A percentile compares a stretch with the other conserved stretches of the same genome.
Evolutionary conservation across 176 grass and related monocot genomes (phyloP).

Genomic region (Aegilops bicornis): DNA sequence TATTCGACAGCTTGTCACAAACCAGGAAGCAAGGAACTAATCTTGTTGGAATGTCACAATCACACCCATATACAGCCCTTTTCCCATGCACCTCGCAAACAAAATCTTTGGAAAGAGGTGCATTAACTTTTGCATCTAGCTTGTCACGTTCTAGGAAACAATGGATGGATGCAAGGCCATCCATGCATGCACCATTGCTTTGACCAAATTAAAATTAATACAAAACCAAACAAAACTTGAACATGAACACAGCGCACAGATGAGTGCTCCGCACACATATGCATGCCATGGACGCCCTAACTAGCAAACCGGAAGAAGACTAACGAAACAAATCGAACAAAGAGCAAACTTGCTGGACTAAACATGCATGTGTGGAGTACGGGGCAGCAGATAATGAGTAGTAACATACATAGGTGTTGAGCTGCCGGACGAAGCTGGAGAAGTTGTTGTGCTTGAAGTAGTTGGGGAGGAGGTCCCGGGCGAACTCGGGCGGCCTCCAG

Average conservation of each 20-base stretch:
- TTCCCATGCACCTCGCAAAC: conserved; percentile 16
- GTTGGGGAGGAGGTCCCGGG: conserved; percentile 86
- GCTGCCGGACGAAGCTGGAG: conserved; percentile 97
- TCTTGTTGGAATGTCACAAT: conserved; percentile 37
- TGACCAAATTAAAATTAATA: neutral
- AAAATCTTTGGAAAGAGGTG: conserved; percentile 24
- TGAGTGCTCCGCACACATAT: neutral
- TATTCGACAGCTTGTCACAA: conserved; percentile 11
- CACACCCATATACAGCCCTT: conserved; percentile 30
- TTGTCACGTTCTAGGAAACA: conserved; percentile 41
- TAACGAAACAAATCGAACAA: neutral
- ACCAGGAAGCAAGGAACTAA: conserved; percentile 24
- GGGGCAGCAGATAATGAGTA: too few species aligned
- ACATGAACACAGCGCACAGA: neutral
- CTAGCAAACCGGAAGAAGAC: neutral
- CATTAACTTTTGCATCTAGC: conserved; percentile 12
- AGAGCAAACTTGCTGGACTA: neutral
- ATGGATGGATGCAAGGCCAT: neutral
- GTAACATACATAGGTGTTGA: conserved; percentile 94
- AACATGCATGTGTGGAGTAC: neutral
- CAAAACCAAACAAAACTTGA: neutral
- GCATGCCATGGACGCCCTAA: neutral
- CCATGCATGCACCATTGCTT: neutral
- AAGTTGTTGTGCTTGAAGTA: conserved; percentile 99
- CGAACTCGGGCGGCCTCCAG: conserved; percentile 84